These are phyloP conservation scores for Penicillium odoratum DNA, from an alignment of 495 filamentous ascomycete species.

Conservation along the genomic window DNA sequence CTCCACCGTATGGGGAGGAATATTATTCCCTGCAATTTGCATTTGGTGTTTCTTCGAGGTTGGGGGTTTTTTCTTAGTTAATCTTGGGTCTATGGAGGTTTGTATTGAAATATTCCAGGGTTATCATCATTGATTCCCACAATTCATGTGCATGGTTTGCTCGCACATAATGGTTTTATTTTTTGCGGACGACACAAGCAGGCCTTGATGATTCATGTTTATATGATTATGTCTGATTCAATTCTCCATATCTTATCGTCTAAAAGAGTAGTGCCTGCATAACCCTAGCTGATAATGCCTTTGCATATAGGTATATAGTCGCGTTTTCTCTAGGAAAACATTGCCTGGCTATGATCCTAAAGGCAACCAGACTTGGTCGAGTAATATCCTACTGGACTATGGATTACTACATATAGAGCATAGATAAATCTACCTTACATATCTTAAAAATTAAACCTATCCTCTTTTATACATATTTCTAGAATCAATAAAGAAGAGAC, in stretches of 20 bases:
- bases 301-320: not conserved
- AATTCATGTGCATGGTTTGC: slow-evolving; percentile 11
- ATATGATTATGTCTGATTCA: slow-evolving; percentile 7
- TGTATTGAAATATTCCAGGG: not conserved
- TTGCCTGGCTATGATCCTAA: too few species aligned
- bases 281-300: not conserved
- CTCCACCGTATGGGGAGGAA: not conserved
- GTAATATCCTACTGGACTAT: too few species aligned
- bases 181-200: slow-evolving; percentile 12
- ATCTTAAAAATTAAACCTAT: too few species aligned
- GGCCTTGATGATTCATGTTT: slow-evolving; percentile 12
- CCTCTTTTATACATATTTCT: too few species aligned
- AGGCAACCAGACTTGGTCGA: too few species aligned
- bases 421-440: too few species aligned
- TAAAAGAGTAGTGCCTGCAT: not conserved
- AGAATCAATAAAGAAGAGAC: too few species aligned
- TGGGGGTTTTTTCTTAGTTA: slow-evolving; percentile 10
- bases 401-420: too few species aligned
- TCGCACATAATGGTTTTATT: slow-evolving; percentile 1
- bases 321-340: too few species aligned
- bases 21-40: not conserved
- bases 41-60: slow-evolving; percentile 3
- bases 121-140: slow-evolving; percentile 4
- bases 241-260: not conserved
- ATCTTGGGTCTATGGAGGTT: slow-evolving; percentile 5